Percentiles rank a stretch among this genome's conserved stretches.
Conservation (phyloP, 2,329 filamentous ascomycete species). For the Colletotrichum spaethianum region DNA sequence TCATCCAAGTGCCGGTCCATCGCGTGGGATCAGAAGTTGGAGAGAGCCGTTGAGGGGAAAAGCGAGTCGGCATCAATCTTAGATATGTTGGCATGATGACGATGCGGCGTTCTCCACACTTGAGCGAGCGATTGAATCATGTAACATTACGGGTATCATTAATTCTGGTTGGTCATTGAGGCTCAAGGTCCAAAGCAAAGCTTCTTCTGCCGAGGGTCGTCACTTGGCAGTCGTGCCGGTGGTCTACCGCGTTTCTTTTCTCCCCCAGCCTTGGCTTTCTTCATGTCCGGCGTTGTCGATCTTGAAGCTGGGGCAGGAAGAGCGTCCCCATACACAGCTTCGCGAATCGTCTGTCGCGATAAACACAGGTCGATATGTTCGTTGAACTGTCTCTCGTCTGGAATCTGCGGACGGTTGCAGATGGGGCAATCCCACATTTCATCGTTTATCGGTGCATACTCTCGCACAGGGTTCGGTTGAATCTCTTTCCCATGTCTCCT, state of each 20-base stretch:
- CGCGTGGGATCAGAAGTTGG: neutral
- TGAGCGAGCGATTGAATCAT: neutral
- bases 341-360: slow-evolving; percentile 87
- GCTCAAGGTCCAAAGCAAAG: slow-evolving; percentile 63
- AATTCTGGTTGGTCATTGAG: neutral
- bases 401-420: slow-evolving; percentile 81
- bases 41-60: too few relatives aligned
- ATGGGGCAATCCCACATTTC: slow-evolving; percentile 90
- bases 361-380: slow-evolving; percentile 94
- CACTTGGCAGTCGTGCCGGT: slow-evolving; percentile 48
- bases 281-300: slow-evolving; percentile 52
- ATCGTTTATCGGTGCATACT: slow-evolving; percentile 51
- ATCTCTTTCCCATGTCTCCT: slow-evolving; percentile 67
- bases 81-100: neutral
- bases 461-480: slow-evolving; percentile 59
- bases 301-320: slow-evolving; percentile 42
- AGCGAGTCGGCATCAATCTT: neutral
- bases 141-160: slow-evolving; percentile 31
- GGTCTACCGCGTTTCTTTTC: slow-evolving; percentile 58
- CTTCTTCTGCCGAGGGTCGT: slow-evolving; percentile 66
- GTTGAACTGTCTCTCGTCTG: slow-evolving; percentile 86
- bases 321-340: slow-evolving; percentile 76
- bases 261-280: slow-evolving; percentile 49
- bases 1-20: neutral
- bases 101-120: neutral